A percentile compares a stretch with the other conserved stretches of the same genome.
Conservation (phyloP, 768 basidiomycete species). For the Pholiota conissans region DNA sequence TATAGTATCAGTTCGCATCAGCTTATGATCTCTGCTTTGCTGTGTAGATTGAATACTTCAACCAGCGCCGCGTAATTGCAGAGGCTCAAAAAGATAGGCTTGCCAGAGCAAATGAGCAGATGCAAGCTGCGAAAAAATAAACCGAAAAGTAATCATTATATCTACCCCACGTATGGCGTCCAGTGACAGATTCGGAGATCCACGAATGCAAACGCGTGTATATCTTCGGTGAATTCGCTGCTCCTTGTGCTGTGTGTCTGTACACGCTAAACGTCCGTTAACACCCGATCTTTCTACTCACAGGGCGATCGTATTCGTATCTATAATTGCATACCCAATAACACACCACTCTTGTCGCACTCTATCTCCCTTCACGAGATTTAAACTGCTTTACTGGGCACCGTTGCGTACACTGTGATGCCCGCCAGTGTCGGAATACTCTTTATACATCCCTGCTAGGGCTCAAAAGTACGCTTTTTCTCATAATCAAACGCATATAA, state of each 20-base stretch:
- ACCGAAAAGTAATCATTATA: not conserved
- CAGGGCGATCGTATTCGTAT: not conserved
- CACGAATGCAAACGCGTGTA: not conserved
- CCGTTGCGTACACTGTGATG: not conserved
- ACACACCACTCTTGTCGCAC: not conserved
- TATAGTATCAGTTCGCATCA: not conserved
- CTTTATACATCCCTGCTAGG: not conserved
- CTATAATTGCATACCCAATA: conserved; percentile 3
- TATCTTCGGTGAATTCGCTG: conserved; percentile 17
- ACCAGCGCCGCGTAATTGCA: conserved; percentile 82
- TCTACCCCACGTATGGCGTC: not conserved
- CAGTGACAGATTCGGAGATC: not conserved
- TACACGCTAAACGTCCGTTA: not conserved
- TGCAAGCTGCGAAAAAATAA: conserved; percentile 31
- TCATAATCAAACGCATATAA: not conserved
- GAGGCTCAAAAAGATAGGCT: conserved; percentile 77
- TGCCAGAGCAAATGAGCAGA: conserved; percentile 41
- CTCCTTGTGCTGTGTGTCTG: not conserved
- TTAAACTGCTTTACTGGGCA: not conserved
- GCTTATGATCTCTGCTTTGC: not conserved
- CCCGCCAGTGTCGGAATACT: not conserved
- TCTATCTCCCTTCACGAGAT: not conserved
- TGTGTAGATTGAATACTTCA: conserved; percentile 88
- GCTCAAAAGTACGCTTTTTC: not conserved
- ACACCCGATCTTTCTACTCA: not conserved